These are phyloP conservation scores for Berberis vulgaris DNA, from an alignment of 164 flowering plant species.

Conservation along the genomic window DNA sequence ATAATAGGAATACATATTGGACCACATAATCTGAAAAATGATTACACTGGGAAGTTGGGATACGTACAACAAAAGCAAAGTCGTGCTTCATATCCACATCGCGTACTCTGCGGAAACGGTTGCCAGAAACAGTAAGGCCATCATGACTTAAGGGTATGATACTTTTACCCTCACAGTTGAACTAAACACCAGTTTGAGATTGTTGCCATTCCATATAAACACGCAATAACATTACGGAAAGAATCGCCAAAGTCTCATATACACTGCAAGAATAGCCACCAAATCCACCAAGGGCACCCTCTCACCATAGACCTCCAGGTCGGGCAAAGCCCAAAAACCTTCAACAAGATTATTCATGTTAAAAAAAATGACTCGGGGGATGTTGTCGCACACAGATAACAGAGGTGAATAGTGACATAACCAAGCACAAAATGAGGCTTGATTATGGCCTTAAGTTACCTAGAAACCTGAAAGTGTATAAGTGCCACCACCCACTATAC, in stretches of 20 bases:
- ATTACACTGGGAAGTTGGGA: neutral
- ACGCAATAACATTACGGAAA: constrained; percentile 81
- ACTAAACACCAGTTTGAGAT: constrained; percentile 88
- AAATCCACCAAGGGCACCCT: constrained; percentile 68
- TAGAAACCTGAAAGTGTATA: neutral
- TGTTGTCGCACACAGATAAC: constrained; percentile 30
- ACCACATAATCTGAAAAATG: neutral
- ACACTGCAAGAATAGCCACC: constrained; percentile 64
- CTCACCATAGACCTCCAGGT: constrained; percentile 73
- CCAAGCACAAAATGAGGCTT: constrained; percentile 22
- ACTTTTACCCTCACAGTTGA: constrained; percentile 81
- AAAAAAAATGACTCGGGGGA: constrained; percentile 40
- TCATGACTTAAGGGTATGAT: constrained; percentile 69
- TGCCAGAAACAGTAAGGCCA: constrained; percentile 98
- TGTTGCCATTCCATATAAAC: constrained; percentile 78
- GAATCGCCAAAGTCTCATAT: constrained; percentile 83
- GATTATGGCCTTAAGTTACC: constrained; percentile 11
- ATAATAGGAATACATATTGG: no score
- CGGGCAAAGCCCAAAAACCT: constrained; percentile 63
- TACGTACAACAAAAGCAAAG: constrained; percentile 90
- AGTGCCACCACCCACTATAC: constrained; percentile 8
- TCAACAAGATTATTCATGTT: constrained; percentile 67
- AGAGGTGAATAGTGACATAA: constrained; percentile 12
- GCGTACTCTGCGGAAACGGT: constrained; percentile 95
- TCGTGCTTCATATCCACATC: constrained; percentile 99